phyloP scores from a whole-genome alignment of 140 eudicot genomes.

The Ambrosia hybrid region DNA sequence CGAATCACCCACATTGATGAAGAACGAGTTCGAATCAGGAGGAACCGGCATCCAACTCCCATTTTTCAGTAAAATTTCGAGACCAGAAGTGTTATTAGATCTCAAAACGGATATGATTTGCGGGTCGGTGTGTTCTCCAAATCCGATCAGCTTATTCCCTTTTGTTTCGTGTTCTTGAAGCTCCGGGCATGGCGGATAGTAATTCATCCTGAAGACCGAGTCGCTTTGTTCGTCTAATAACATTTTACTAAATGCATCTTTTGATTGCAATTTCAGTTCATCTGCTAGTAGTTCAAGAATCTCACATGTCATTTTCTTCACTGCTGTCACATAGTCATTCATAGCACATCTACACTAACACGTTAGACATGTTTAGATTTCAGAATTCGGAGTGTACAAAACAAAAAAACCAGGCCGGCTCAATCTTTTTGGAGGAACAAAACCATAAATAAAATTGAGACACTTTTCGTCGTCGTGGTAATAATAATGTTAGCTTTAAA shows the following conservation, averaged over 20 bases:
- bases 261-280: constrained; percentile 48
- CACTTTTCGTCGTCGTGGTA: too few relatives aligned
- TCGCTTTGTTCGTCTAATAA: constrained; percentile 79
- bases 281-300: constrained; percentile 68
- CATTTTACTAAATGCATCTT: constrained; percentile 57
- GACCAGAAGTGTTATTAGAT: constrained; percentile 76
- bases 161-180: constrained; percentile 29
- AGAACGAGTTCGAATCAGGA: constrained; percentile 67
- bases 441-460: too few relatives aligned
- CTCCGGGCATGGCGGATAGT: constrained; percentile 75
- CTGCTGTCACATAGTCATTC: constrained; percentile 47
- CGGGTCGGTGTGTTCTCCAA: constrained; percentile 92
- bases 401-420: too few relatives aligned
- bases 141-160: constrained; percentile 54
- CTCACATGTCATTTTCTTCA: constrained; percentile 65
- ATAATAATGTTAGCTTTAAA: too few relatives aligned
- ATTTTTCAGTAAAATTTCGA: constrained; percentile 54
- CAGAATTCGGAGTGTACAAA: too few relatives aligned
- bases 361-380: constrained; percentile 4
- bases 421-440: too few relatives aligned
- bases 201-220: constrained; percentile 68
- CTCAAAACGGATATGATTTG: constrained; percentile 77
- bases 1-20: constrained; percentile 80
- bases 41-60: constrained; percentile 75
- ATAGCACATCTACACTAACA: constrained; percentile 37